Percentiles rank a stretch among this genome's conserved stretches.
Conservation (phyloP, 176 grass and related monocot genomes). For the Guadua angustifolia region DNA sequence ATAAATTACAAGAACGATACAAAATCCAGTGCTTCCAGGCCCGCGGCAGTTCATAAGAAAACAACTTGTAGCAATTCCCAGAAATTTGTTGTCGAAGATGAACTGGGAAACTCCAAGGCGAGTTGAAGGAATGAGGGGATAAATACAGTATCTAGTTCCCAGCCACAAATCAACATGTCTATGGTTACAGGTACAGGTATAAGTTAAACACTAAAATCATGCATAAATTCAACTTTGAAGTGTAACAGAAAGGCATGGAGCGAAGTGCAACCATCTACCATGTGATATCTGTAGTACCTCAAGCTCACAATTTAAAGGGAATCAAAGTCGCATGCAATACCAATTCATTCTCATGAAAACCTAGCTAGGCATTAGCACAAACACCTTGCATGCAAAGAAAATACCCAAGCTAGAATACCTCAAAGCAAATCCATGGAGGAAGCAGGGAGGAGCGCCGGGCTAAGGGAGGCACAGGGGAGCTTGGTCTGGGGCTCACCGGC, state of each 20-base stretch:
- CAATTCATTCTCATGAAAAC: too few species aligned
- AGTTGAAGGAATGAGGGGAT: neutral
- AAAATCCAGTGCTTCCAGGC: slow-evolving; percentile 27
- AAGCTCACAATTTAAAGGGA: too few species aligned
- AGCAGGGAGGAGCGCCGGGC: too few species aligned
- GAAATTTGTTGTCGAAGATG: neutral
- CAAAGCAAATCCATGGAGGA: too few species aligned
- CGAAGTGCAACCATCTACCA: slow-evolving; percentile 7
- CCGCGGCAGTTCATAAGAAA: slow-evolving; percentile 30
- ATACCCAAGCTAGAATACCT: too few species aligned
- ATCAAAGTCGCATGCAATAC: too few species aligned
- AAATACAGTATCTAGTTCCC: slow-evolving; percentile 57
- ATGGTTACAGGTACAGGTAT: slow-evolving; percentile 58
- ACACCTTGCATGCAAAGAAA: too few species aligned
- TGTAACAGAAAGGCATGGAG: slow-evolving; percentile 42
- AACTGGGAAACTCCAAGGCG: slow-evolving; percentile 32
- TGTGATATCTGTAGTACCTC: slow-evolving; percentile 38
- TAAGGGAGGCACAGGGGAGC: too few species aligned
- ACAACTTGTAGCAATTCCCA: neutral
- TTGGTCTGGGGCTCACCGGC: too few species aligned
- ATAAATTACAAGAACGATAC: slow-evolving; percentile 16
- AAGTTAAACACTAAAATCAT: slow-evolving; percentile 58
- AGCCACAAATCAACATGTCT: slow-evolving; percentile 45
- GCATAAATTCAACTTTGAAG: slow-evolving; percentile 49
- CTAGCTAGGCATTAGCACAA: too few species aligned